Base-by-base conservation (phyloP, 305 asterid species). In the Galium porrigens region DNA sequence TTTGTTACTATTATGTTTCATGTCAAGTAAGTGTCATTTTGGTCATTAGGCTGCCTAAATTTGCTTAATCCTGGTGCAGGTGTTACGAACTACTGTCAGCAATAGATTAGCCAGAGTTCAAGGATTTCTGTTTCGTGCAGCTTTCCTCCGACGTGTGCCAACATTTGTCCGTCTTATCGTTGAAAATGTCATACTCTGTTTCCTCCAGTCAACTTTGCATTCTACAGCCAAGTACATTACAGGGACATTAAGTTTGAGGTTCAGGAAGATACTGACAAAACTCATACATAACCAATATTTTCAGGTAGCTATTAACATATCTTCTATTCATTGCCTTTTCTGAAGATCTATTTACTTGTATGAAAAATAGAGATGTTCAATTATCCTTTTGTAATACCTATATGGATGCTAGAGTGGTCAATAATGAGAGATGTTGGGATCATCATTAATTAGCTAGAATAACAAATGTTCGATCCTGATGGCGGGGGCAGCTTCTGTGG, bases 51-150 rank as follows among this genome's bases (percentile, higher is more conserved):
- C 12, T 58, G 63, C 63, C 30, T 58, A 17, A 5, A 55, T 14
- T 58, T 66, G 63, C 55, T 68, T 53, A 58, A 54, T 72, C 67
- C 52, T 64, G 63, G 74, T 78, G 75, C 86, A 92, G 99, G 95
- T 89, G 46, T 80, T 81, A 73, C 89, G 97, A 73, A 82, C 97
- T 73, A 85, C 89, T 73, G 88, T 87, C 58, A 92, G 97, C 87
- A 92, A 89, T 79, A 84, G 99, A 86, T 78, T 92, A 68, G 99
- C 99, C 65, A 89, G 89, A 83, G 99, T 92, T 59, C 99, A 92
- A 80, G 99, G 99, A 41, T 87, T 89, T 80, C 88, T 92, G 73
- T 92, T 92, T 77, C 97, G 99, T 70, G 71, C 95, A 65, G 99
- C 95, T 58, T 92, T 92, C 79, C 97, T 92, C 66, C 94, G 97